A percentile compares a stretch with the other conserved stretches of the same genome.
phyloP scores from a whole-genome alignment of 1,284 basidiomycete genomes.

The Cystobasidium sp. region DNA sequence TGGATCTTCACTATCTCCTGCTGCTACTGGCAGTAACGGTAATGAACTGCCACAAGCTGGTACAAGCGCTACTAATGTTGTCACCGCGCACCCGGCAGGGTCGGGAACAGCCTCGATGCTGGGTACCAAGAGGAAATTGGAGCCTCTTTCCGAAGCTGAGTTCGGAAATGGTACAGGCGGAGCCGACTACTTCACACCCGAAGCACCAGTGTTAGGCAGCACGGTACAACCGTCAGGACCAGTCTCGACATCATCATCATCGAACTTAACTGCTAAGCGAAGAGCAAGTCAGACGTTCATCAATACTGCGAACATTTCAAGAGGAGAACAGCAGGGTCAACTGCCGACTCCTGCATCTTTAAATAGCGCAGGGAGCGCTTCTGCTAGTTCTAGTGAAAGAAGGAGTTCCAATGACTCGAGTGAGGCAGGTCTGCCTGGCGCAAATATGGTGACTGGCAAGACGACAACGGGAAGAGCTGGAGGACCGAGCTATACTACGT shows the following conservation, averaged over 20 bases:
- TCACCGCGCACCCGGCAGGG: background rate
- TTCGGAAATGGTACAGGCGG: background rate
- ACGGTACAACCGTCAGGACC: no score
- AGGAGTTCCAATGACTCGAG: constrained; percentile 24
- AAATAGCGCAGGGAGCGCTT: background rate
- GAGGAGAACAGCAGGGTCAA: background rate
- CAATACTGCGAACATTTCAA: background rate
- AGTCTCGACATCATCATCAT: background rate
- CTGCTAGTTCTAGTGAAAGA: constrained; percentile 3
- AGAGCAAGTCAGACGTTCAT: constrained; percentile 23
- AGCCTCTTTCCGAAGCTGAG: constrained; percentile 3
- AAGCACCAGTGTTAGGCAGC: background rate
- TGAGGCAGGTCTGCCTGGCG: background rate
- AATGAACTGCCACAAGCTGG: no score
- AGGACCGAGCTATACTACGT: no score
- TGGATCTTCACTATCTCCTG: background rate
- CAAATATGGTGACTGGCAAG: background rate
- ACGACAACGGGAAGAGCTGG: background rate
- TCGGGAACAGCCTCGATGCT: background rate
- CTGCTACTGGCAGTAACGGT: background rate
- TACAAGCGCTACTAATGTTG: background rate
- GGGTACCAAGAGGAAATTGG: constrained; percentile 16
- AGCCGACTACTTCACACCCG: background rate
- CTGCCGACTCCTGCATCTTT: constrained; percentile 2
- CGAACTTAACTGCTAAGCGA: background rate